These are phyloP conservation scores for Raffaelea ambrosiae DNA, from an alignment of 2,329 filamentous ascomycete genomes.

Conservation along the genomic window DNA sequence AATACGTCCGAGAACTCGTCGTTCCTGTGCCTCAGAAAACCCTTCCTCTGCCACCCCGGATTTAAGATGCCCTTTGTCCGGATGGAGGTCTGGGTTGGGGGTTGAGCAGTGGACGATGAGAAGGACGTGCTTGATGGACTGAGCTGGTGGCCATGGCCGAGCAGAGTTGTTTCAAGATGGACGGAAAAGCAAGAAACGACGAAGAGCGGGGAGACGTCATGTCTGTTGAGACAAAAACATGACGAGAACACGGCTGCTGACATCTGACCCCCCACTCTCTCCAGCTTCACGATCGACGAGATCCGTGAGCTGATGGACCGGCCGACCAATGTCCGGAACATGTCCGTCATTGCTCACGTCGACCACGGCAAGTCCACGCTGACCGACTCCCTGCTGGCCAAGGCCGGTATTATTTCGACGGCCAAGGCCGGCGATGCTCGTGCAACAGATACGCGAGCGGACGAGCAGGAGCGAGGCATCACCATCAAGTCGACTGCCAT, in stretches of 20 bases:
- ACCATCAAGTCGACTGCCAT: constrained; percentile 99
- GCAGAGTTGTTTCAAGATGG: no score
- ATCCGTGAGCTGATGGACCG: constrained; percentile 72
- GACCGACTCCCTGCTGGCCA: constrained; percentile 97
- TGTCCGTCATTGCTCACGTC: constrained; percentile 98
- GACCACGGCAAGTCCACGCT: constrained; percentile 99
- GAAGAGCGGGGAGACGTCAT: constrained; percentile 10
- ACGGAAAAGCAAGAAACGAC: background rate
- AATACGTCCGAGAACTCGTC: background rate
- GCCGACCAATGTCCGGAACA: constrained; percentile 47
- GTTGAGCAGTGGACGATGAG: background rate
- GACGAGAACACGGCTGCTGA: constrained; percentile 44
- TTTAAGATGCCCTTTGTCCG: constrained; percentile 17
- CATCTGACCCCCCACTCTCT: constrained; percentile 16
- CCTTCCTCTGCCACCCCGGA: constrained; percentile 15
- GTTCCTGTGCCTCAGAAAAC: background rate
- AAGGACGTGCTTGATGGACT: no score
- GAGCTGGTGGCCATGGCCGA: no score
- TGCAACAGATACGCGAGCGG: constrained; percentile 92
- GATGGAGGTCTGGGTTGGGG: constrained; percentile 7
- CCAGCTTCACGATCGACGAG: constrained; percentile 96
- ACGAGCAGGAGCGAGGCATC: constrained; percentile 99
- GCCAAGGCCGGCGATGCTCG: constrained; percentile 93
- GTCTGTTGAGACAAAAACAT: no score
- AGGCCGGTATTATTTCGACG: constrained; percentile 98